Conservation (phyloP, 1,139 yeast species). For the Nakaseomyces kungkrabaensis region DNA sequence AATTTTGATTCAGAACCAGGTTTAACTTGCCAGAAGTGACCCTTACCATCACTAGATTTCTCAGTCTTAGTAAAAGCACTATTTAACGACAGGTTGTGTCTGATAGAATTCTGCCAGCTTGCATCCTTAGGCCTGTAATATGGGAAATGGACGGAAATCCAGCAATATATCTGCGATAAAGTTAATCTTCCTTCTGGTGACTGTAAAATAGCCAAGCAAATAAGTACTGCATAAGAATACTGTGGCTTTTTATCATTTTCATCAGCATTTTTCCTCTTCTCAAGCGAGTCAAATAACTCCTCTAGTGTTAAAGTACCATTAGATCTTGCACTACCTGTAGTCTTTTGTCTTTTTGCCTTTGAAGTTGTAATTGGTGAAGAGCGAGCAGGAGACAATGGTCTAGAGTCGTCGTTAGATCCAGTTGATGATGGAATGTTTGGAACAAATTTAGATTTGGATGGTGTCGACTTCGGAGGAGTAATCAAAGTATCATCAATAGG, state of each 20-base stretch:
- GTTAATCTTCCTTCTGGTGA: constrained; percentile 75
- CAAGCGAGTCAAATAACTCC: constrained; percentile 18
- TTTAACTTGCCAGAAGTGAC: constrained; percentile 92
- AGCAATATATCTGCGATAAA: constrained; percentile 78
- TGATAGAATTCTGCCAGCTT: constrained; percentile 90
- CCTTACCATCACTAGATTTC: constrained; percentile 90
- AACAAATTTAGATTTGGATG: background rate
- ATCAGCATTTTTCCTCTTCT: constrained; percentile 19
- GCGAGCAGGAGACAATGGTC: constrained; percentile 39
- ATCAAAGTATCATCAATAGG: background rate
- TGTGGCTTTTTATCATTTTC: constrained; percentile 59
- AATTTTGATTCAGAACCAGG: constrained; percentile 77
- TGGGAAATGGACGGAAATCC: constrained; percentile 84
- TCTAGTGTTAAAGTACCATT: constrained; percentile 17
- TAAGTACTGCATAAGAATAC: constrained; percentile 84
- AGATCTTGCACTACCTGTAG: constrained; percentile 12
- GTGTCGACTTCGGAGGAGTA: constrained; percentile 1
- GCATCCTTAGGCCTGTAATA: constrained; percentile 80
- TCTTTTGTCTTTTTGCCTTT: constrained; percentile 15
- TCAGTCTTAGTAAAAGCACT: constrained; percentile 87
- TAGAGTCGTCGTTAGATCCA: background rate
- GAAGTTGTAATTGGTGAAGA: constrained; percentile 33
- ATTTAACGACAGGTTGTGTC: constrained; percentile 76
- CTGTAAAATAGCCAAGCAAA: constrained; percentile 87
- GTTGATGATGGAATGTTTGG: background rate